These are phyloP conservation scores for Picocystis salinarum DNA, from an alignment of 139 green algal species.

Conservation along the genomic window DNA sequence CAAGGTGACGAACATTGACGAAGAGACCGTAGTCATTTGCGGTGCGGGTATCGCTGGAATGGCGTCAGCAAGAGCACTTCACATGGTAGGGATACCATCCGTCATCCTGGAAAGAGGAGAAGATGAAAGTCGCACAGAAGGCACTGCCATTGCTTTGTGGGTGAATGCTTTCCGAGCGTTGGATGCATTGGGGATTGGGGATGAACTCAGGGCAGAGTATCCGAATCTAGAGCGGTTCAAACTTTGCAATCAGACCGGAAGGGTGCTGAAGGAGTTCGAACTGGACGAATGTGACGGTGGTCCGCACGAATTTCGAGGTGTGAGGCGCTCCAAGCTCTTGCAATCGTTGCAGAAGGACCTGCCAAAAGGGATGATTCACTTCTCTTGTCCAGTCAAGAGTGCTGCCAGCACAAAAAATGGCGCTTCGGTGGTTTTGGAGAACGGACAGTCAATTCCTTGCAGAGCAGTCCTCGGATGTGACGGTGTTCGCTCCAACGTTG, in stretches of 20 bases:
- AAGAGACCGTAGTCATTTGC: slow-evolving; percentile 18
- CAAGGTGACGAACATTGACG: too few species aligned
- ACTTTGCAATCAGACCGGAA: slow-evolving; percentile 18
- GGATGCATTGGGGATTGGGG: slow-evolving; percentile 36
- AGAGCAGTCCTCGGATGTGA: slow-evolving; percentile 36
- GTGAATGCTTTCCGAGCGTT: slow-evolving; percentile 52
- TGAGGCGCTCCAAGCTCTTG: slow-evolving; percentile 26
- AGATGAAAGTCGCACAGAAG: slow-evolving; percentile 7
- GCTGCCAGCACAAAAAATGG: background rate
- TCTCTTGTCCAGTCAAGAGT: slow-evolving; percentile 8
- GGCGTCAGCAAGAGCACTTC: slow-evolving; percentile 32
- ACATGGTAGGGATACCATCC: slow-evolving; percentile 29
- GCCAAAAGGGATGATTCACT: slow-evolving; percentile 14
- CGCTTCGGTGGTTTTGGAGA: slow-evolving; percentile 10
- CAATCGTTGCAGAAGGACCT: slow-evolving; percentile 20
- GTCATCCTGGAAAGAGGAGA: slow-evolving; percentile 28
- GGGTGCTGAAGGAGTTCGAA: slow-evolving; percentile 27
- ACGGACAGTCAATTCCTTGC: slow-evolving; percentile 13
- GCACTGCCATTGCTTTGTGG: slow-evolving; percentile 47
- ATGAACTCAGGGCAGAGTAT: slow-evolving; percentile 18
- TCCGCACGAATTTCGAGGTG: slow-evolving; percentile 45
- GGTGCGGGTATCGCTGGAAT: slow-evolving; percentile 47
- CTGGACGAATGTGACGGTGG: slow-evolving; percentile 35
- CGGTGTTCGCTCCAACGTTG: slow-evolving; percentile 24
- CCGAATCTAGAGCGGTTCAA: slow-evolving; percentile 17